These are phyloP conservation scores for Xerocomellus dryophilus DNA, from an alignment of 768 basidiomycete genomes.

Conservation along the genomic window DNA sequence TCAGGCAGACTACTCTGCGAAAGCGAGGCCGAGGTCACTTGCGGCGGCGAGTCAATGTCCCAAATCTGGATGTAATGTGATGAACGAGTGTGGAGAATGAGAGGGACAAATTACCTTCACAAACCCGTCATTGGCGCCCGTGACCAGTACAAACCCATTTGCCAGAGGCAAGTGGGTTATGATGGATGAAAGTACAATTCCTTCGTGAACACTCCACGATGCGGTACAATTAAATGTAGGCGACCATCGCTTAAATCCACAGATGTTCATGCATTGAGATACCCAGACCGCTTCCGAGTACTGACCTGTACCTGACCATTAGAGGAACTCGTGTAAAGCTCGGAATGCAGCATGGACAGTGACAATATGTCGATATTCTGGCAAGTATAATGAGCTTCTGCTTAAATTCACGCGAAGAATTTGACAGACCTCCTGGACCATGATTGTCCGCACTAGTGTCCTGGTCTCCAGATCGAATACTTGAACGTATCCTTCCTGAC, in stretches of 20 bases:
- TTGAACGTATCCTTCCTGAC: conserved; percentile 91
- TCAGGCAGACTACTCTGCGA: conserved; percentile 2
- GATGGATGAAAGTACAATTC: conserved; percentile 79
- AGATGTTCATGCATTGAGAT: neutral
- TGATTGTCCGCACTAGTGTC: conserved; percentile 81
- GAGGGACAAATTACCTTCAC: conserved; percentile 60
- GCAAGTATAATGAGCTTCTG: neutral
- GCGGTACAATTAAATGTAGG: conserved; percentile 81
- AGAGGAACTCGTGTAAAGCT: conserved; percentile 65
- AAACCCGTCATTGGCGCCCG: conserved; percentile 82
- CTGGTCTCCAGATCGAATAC: conserved; percentile 90
- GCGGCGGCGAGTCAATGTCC: conserved; percentile 41
- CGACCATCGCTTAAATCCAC: conserved; percentile 63
- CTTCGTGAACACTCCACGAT: conserved; percentile 77
- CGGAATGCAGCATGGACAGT: conserved; percentile 64
- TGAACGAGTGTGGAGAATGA: neutral
- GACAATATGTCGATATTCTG: conserved; percentile 81
- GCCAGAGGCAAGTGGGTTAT: conserved; percentile 40
- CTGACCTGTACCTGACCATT: conserved; percentile 68
- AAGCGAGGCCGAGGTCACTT: neutral
- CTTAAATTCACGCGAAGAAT: neutral
- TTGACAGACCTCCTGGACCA: conserved; percentile 69
- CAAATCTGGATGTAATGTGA: conserved; percentile 43
- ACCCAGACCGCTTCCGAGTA: neutral
- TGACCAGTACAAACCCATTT: conserved; percentile 46